Percentiles rank a stretch among this genome's conserved stretches.
Evolutionary conservation across 2,329 filamentous ascomycete species (phyloP).

Genomic region (Botrytis paeoniae): DNA sequence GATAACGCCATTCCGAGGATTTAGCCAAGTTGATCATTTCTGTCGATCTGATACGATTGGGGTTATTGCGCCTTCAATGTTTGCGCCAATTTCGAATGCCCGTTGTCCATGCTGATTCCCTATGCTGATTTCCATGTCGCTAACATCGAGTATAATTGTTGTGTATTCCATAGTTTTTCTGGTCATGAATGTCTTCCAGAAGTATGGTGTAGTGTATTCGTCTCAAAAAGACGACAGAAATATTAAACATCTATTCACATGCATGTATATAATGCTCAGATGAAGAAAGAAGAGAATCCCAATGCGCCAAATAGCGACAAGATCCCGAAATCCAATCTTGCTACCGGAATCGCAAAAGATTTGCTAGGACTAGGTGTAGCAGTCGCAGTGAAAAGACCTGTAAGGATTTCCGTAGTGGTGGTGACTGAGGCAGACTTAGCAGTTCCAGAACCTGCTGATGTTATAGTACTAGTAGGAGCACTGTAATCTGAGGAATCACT

Average conservation of each 20-base stretch:
- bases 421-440: constrained; percentile 28
- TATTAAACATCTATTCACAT: background rate
- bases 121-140: background rate
- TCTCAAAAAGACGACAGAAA: background rate
- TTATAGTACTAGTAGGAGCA: constrained; percentile 25
- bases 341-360: constrained; percentile 7
- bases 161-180: background rate
- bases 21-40: background rate
- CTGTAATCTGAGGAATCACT: constrained; percentile 43
- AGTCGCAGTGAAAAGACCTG: constrained; percentile 37
- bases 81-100: background rate
- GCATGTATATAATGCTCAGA: background rate
- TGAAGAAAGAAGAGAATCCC: background rate
- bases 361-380: constrained; percentile 32
- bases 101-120: background rate
- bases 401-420: constrained; percentile 36
- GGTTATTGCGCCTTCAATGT: background rate
- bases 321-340: background rate
- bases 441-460: constrained; percentile 17
- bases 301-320: constrained; percentile 12
- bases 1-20: background rate
- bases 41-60: background rate
- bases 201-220: background rate
- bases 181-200: background rate
- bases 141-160: background rate